A percentile compares a stretch with the other conserved stretches of the same genome.
Evolutionary conservation across 2,329 filamentous ascomycete genomes (phyloP).

Genomic region (Biscogniauxia sp.): DNA sequence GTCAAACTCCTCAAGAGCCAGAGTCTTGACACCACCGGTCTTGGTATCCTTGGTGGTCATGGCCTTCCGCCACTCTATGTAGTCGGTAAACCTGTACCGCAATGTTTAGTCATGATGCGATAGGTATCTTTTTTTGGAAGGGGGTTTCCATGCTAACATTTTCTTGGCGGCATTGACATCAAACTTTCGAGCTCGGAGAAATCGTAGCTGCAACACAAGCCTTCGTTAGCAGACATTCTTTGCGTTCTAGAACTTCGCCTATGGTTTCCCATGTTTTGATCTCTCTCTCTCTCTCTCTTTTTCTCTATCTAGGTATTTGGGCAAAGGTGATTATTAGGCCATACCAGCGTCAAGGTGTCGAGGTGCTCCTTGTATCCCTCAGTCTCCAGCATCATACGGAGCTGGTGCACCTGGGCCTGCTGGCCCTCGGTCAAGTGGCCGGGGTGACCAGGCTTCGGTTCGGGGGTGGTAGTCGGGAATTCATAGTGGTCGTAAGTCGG

Average conservation of each 20-base stretch:
- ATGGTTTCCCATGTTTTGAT: background rate
- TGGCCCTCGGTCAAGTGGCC: constrained; percentile 84
- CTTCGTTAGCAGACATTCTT: background rate
- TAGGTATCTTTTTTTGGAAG: constrained; percentile 14
- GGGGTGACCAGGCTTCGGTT: constrained; percentile 72
- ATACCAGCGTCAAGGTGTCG: constrained; percentile 87
- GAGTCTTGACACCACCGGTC: constrained; percentile 46
- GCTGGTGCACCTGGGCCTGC: constrained; percentile 84
- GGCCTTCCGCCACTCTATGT: constrained; percentile 85
- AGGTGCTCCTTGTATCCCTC: constrained; percentile 79
- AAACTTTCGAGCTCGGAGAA: constrained; percentile 93
- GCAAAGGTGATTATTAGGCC: constrained; percentile 24
- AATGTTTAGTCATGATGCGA: constrained; percentile 2
- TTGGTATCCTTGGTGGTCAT: constrained; percentile 82
- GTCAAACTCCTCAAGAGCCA: constrained; percentile 8
- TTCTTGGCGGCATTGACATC: constrained; percentile 78
- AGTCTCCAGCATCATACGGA: constrained; percentile 80
- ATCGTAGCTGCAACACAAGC: constrained; percentile 63
- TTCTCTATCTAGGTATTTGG: background rate
- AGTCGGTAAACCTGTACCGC: constrained; percentile 74
- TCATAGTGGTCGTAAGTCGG: constrained; percentile 97
- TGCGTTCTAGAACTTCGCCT: no score
- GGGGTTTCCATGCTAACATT: constrained; percentile 65
- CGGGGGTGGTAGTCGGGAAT: constrained; percentile 76
- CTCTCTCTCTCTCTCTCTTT: no score